These are phyloP conservation scores for Umbilicus rupestris DNA, from an alignment of 164 flowering plant species.

Conservation along the genomic window DNA sequence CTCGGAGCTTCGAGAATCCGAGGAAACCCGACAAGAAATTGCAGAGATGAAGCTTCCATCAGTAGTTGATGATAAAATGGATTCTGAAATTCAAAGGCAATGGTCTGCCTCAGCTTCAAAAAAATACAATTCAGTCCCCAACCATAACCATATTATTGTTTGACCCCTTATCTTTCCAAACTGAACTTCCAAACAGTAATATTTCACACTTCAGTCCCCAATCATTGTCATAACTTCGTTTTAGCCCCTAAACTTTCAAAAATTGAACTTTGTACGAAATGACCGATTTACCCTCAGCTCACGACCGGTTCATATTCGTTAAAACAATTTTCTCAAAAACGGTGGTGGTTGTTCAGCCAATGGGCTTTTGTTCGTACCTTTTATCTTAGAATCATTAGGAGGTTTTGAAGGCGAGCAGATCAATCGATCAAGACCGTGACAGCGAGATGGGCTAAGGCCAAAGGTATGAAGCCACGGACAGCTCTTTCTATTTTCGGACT, in stretches of 20 bases:
- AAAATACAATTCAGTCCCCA: not conserved
- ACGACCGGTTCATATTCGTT: too few species aligned
- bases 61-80: not conserved
- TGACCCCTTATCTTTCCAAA: not conserved
- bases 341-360: too few species aligned
- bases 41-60: constrained; percentile 2
- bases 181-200: not conserved
- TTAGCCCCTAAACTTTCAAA: not conserved
- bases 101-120: not conserved
- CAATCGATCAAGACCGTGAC: too few species aligned
- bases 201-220: not conserved
- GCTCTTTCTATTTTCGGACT: too few species aligned
- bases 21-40: not conserved
- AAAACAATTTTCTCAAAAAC: not conserved
- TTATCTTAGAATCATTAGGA: too few species aligned
- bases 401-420: too few species aligned
- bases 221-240: not conserved
- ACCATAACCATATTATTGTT: too few species aligned
- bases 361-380: too few species aligned
- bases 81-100: not conserved
- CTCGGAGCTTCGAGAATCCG: not conserved
- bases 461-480: too few species aligned
- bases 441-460: too few species aligned
- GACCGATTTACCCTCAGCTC: not conserved
- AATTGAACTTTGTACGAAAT: not conserved